Conservation (phyloP, 257 asterid species). For the Ophiorrhiza pumila region DNA sequence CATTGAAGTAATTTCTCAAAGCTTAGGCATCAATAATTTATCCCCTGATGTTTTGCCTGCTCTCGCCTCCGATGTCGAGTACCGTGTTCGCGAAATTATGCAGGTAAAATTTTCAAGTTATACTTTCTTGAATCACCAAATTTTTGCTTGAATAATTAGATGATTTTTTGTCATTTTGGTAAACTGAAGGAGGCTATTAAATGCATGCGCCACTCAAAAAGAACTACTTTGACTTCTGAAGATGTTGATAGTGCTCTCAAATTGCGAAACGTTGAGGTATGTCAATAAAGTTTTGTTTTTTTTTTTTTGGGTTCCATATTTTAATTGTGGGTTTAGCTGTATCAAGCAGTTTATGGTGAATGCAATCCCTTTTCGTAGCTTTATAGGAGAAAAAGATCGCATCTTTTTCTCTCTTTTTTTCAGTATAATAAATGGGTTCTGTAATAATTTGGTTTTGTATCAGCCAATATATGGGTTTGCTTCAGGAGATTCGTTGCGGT, state of each 20-base stretch:
- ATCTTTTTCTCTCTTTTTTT: background rate
- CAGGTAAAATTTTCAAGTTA: slow-evolving; percentile 51
- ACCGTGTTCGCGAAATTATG: slow-evolving; percentile 93
- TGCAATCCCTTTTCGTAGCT: background rate
- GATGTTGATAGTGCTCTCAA: slow-evolving; percentile 96
- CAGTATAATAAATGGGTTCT: background rate
- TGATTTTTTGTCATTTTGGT: background rate
- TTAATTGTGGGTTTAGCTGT: background rate
- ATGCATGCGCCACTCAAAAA: slow-evolving; percentile 95
- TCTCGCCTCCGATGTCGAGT: slow-evolving; percentile 94
- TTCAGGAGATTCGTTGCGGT: slow-evolving; percentile 78
- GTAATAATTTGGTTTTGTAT: slow-evolving; percentile 18
- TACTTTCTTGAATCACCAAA: background rate
- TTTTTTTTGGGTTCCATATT: background rate
- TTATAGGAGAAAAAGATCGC: background rate
- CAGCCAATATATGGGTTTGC: slow-evolving; percentile 97
- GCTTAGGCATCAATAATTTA: slow-evolving; percentile 76
- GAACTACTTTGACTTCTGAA: slow-evolving; percentile 79
- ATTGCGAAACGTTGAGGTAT: slow-evolving; percentile 89
- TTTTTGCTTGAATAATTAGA: background rate
- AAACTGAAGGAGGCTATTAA: slow-evolving; percentile 77
- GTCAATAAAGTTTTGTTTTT: background rate
- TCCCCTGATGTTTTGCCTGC: slow-evolving; percentile 81
- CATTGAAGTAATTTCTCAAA: slow-evolving; percentile 88
- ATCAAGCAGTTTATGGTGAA: background rate